These are phyloP conservation scores for Xylaria sp. DNA, from an alignment of 2,329 filamentous ascomycete species.

Conservation along the genomic window DNA sequence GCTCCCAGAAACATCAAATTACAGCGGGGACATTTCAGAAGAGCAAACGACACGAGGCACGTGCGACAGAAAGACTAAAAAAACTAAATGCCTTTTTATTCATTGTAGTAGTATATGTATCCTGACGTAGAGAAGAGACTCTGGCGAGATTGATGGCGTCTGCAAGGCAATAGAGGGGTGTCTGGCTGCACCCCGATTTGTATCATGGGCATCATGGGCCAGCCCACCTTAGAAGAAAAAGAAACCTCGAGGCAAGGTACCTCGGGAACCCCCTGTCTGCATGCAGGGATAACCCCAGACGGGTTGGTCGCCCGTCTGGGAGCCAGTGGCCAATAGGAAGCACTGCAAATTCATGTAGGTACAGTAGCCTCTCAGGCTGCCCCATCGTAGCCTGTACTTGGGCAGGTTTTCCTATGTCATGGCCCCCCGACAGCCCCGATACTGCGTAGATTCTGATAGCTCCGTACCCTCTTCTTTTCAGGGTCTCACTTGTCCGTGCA, in stretches of 20 bases:
- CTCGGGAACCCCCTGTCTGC: not conserved
- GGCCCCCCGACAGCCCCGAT: conserved; percentile 4
- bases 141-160: too few species aligned
- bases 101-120: too few species aligned
- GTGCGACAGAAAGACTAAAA: too few species aligned
- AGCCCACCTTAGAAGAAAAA: not conserved
- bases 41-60: conserved; percentile 5
- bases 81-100: too few species aligned
- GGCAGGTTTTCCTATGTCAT: conserved; percentile 16
- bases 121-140: too few species aligned
- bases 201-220: conserved; percentile 1
- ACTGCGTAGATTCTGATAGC: too few species aligned
- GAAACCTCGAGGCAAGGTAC: conserved; percentile 17
- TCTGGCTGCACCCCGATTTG: conserved; percentile 4
- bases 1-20: conserved; percentile 10
- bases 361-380: conserved; percentile 11
- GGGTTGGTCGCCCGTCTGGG: conserved; percentile 10
- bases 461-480: conserved; percentile 16
- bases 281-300: conserved; percentile 17
- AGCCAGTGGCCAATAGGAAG: conserved; percentile 24
- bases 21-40: not conserved
- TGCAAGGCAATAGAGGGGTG: too few species aligned
- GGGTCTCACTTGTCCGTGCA: conserved; percentile 22
- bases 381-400: conserved; percentile 2
- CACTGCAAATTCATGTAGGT: conserved; percentile 7